Evolutionary conservation across 2,329 filamentous ascomycete genomes (phyloP).

Genomic region (Coniochaeta sp.): DNA sequence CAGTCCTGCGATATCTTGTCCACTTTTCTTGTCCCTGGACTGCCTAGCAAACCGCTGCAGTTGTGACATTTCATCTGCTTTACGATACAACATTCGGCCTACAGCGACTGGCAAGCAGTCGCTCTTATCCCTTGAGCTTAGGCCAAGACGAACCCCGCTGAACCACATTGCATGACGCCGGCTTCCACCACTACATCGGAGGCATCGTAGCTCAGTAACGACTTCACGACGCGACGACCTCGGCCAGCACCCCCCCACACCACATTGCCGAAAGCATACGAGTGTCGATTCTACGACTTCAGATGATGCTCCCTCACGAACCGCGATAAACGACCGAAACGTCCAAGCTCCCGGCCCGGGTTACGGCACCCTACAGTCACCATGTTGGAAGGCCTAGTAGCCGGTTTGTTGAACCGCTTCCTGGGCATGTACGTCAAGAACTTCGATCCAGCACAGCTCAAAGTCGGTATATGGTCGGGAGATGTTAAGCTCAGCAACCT

Average conservation of each 20-base stretch:
- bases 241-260: background rate
- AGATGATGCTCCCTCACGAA: conserved; percentile 21
- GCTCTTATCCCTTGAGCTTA: too few relatives aligned
- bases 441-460: conserved; percentile 95
- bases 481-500: conserved; percentile 94
- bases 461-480: conserved; percentile 97
- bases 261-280: background rate
- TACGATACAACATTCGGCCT: background rate
- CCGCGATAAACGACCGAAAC: conserved; percentile 16
- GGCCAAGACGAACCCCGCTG: background rate
- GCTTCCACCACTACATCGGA: background rate
- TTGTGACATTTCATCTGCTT: background rate
- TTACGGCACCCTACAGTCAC: conserved; percentile 53
- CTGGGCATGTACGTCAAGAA: conserved; percentile 99
- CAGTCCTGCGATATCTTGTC: background rate
- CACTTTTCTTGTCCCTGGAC: background rate
- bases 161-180: background rate
- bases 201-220: background rate
- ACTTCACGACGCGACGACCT: background rate
- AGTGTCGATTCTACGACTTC: background rate
- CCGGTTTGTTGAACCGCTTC: conserved; percentile 96
- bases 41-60: background rate
- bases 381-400: conserved; percentile 97
- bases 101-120: background rate
- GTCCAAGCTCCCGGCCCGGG: conserved; percentile 53